Evolutionary conservation across 2,329 filamentous ascomycete species (phyloP).

Genomic region (Aureobasidium pullulans): DNA sequence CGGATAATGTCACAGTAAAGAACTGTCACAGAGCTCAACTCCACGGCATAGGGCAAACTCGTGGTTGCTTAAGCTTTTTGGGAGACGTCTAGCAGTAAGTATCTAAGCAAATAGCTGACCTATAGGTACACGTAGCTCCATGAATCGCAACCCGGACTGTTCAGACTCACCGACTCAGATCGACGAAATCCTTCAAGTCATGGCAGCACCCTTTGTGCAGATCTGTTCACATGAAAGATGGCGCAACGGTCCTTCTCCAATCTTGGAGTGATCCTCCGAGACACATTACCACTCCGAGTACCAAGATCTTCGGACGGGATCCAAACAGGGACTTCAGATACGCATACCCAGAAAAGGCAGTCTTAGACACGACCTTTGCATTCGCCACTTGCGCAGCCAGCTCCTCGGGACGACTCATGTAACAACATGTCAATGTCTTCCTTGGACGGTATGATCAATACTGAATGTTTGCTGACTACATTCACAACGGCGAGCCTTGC

Average conservation of each 20-base stretch:
- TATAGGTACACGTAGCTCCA: background rate
- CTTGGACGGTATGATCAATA: too few species aligned
- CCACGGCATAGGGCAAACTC: background rate
- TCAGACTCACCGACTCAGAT: background rate
- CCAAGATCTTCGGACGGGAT: background rate
- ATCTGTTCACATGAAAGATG: background rate
- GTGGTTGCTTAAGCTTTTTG: too few species aligned
- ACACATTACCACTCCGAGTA: background rate
- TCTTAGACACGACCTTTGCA: too few species aligned
- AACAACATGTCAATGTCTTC: too few species aligned
- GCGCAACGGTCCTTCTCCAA: background rate
- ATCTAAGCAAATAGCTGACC: background rate
- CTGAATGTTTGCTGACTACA: too few species aligned
- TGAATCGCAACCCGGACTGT: background rate
- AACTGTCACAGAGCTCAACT: too few species aligned
- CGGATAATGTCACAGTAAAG: background rate
- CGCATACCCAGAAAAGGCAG: too few species aligned
- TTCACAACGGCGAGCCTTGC: too few species aligned
- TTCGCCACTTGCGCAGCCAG: too few species aligned
- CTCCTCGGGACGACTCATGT: too few species aligned
- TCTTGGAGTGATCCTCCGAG: background rate
- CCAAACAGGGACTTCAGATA: too few species aligned
- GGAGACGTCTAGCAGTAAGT: background rate
- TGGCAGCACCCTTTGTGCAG: background rate
- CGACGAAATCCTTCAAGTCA: background rate